Base-by-base conservation (phyloP, 2,329 filamentous ascomycete genomes). In the Acrodontium crateriforme region DNA sequence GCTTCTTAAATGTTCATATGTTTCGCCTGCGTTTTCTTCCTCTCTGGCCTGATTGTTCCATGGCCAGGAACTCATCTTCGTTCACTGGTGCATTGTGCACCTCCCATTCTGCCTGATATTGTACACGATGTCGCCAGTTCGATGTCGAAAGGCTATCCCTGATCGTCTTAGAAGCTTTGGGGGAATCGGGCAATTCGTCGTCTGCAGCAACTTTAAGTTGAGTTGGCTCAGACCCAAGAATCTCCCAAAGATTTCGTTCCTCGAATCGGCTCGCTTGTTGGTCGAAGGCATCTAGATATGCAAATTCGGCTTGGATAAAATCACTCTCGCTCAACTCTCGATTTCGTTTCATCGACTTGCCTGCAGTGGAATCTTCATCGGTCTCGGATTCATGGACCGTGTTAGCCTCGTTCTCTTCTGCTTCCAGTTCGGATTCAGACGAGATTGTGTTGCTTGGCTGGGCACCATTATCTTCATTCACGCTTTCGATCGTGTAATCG, bases 221-320 rank as follows among this genome's bases (percentile, higher is more conserved):
- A 35, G 32, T 39, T 10, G 40, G 39, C 9, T 47, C 24, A 15
- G 52, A 32, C 16, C 51, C 52, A 2, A 72, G 49, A 2, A 61
- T 31, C 1, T 45, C 35, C 55, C 62, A 62, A 3, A 72, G 44
- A 3, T 44, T 44, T 2, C 44, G 30, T 40, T 71, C 65, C 39
- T 67, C 64, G 12, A 43, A 38, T 23, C 37, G 47, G 33, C 58
- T 62, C 8, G 49, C 47, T 36, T 58, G 40, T 20, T 49, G 48
- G 41, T 74, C 70, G 14, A 67, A 42, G 2, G 46, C 42, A 30
- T 69, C 61, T 12, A 63, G 53, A 36, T 64, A 60, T 3, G 44
- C 38, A 18, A 62, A 57, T 45, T 65, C 56, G 9, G 32, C 35
- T 24, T 34, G 31, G 10, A 32, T 30, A 14, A 29, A 37, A 11